phyloP scores from a whole-genome alignment of 2,329 filamentous ascomycete genomes.

The Colletotrichum tofieldiae region DNA sequence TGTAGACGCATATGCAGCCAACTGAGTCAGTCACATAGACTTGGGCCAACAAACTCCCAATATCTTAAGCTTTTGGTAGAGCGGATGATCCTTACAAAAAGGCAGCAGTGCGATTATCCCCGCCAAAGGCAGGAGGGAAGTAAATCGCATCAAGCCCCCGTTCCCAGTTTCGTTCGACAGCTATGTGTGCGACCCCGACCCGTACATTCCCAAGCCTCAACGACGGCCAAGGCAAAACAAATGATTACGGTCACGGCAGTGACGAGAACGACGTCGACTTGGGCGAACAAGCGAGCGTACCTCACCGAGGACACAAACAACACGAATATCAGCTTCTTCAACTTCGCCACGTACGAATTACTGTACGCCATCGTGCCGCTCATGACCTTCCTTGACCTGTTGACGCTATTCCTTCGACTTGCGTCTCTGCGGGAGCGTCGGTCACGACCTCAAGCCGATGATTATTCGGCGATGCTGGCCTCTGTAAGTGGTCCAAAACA shows the following conservation, averaged over 20 bases:
- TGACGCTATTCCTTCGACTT: constrained; percentile 13
- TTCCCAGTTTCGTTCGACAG: background rate
- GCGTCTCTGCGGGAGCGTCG: constrained; percentile 19
- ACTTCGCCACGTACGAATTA: constrained; percentile 26
- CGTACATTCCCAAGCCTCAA: background rate
- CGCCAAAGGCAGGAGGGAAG: no score
- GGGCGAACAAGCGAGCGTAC: constrained; percentile 23
- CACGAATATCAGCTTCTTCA: constrained; percentile 26
- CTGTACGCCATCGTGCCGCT: constrained; percentile 18
- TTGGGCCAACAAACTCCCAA: background rate
- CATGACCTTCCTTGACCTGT: constrained; percentile 21
- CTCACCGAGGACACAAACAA: constrained; percentile 24
- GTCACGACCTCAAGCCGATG: constrained; percentile 12
- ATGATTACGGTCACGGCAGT: constrained; percentile 7
- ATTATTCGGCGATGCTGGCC: constrained; percentile 25
- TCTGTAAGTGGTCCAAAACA: background rate
- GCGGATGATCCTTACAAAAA: background rate
- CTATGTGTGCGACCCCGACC: constrained; percentile 6
- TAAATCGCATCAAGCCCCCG: no score
- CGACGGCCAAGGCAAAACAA: background rate
- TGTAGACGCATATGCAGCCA: constrained; percentile 10
- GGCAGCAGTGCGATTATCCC: no score
- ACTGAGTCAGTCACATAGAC: constrained; percentile 13
- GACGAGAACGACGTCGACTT: background rate
- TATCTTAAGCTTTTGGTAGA: background rate